Evolutionary conservation across 345 rosid species (phyloP).

Genomic region (Corymbia maculata): DNA sequence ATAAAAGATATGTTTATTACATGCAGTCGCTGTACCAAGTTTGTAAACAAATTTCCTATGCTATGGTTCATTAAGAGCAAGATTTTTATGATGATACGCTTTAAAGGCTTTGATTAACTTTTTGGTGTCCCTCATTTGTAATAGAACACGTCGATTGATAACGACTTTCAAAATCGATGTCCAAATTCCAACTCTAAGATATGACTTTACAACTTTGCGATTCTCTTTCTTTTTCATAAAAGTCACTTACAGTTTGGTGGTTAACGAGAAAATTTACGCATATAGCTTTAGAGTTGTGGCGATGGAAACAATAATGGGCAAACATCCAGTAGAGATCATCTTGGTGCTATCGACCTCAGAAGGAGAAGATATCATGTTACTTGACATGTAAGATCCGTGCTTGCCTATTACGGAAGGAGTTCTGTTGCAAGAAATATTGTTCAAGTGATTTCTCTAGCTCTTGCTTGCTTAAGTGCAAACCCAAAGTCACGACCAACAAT

Average conservation of each 20-base stretch:
- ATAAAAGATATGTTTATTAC: too few relatives aligned
- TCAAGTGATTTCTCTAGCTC: background rate
- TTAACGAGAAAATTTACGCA: conserved; percentile 2
- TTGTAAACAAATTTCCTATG: background rate
- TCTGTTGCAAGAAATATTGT: background rate
- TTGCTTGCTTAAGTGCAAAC: conserved; percentile 3
- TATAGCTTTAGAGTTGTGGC: conserved; percentile 10
- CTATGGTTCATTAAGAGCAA: background rate
- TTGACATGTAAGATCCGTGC: background rate
- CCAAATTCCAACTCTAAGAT: background rate
- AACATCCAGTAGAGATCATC: conserved; percentile 7
- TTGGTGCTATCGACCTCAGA: background rate
- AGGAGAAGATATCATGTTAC: background rate
- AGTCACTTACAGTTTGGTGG: conserved; percentile 5
- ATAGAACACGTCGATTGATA: background rate
- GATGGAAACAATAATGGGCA: conserved; percentile 1
- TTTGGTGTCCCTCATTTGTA: background rate
- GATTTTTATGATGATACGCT: background rate
- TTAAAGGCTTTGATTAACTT: background rate
- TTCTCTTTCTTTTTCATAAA: background rate
- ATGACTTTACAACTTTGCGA: background rate
- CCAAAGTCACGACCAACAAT: background rate
- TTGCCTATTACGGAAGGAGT: background rate
- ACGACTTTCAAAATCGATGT: background rate
- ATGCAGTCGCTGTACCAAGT: background rate